phyloP scores from a whole-genome alignment of 257 asterid species.

The Solanum pennellii region DNA sequence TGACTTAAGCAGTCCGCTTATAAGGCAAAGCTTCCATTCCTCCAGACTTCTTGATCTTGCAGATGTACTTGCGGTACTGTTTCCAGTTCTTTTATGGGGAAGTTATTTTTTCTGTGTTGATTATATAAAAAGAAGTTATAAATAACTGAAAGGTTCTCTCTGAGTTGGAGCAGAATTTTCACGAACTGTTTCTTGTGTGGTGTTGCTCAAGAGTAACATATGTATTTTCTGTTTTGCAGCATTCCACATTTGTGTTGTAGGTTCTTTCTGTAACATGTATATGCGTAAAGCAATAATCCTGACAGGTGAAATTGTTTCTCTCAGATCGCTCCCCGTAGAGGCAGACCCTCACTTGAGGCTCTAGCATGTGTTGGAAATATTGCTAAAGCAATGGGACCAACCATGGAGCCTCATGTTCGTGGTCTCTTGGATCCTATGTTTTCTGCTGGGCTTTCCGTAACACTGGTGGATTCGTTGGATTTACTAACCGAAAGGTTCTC shows the following conservation, averaged over 20 bases:
- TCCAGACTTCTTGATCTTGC: background rate
- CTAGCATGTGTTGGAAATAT: constrained; percentile 97
- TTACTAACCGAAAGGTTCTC: constrained; percentile 64
- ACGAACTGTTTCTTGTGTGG: background rate
- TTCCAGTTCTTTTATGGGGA: background rate
- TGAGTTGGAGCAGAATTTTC: background rate
- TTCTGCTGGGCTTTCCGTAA: constrained; percentile 73
- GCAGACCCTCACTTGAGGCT: constrained; percentile 92
- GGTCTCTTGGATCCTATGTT: constrained; percentile 95
- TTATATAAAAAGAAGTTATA: background rate
- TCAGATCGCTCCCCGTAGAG: constrained; percentile 99
- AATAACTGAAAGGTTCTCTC: constrained; percentile 57
- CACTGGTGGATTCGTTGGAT: constrained; percentile 83
- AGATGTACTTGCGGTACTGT: background rate
- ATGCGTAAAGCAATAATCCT: background rate
- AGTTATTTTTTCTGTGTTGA: background rate
- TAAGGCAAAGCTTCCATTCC: background rate
- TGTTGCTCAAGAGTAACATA: constrained; percentile 8
- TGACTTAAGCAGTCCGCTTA: background rate
- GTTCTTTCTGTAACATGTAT: background rate
- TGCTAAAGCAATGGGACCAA: constrained; percentile 93
- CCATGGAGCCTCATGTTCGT: constrained; percentile 80
- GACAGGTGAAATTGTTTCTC: background rate
- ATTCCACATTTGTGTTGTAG: constrained; percentile 57
- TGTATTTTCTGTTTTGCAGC: constrained; percentile 32